Base-by-base conservation (phyloP, 2,329 filamentous ascomycete species). In the Kalaharituber pfeilii region DNA sequence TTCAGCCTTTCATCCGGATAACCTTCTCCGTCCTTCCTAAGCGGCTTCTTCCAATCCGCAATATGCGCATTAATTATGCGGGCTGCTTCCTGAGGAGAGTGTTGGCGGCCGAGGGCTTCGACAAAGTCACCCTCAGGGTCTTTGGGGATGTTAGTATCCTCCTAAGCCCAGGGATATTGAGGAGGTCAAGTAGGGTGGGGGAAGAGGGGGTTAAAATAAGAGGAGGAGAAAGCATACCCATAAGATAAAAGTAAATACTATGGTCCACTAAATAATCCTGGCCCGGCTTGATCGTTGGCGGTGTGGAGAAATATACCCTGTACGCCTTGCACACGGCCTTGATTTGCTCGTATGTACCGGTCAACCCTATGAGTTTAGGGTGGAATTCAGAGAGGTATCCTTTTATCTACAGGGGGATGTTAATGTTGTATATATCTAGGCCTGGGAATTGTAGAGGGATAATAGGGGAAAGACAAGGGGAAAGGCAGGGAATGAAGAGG, bases 191-290 rank as follows among this genome's bases (percentile, higher is more conserved):
- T 11, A 25, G 25, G 52, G 27, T 58, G n/a, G n/a, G n/a, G n/a
- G n/a, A n/a, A 39, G 20, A 36, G 25, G 25, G 29, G 18, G 42
- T 22, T 3, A 27, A n/a, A n/a, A 50, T 25, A 20, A 25, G 50
- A 50, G 50, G 49, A n/a, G n/a, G 5, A 18, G 22, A 42, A 2
- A 56, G 71, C 75, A 69, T 67, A 80, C 77, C 78, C 91, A 98
- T 98, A 62, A 98, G 72, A 69, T 98, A 98, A 66, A 98, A 98
- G 74, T 98, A 98, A 63, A 98, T 98, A 69, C 87, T 95, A 72
- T 98, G 91, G 69, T 98, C 91, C 11, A 98, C 91, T 63, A 98
- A 70, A 67, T 98, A 98, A 69, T 98, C 91, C 73, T 95, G 84
- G 1, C 89, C 91, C 1, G 87, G 83, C 73, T 88, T 83, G 54